A percentile compares a stretch with the other conserved stretches of the same genome.
Conservation (phyloP, 495 filamentous ascomycete species). For the Opeltia flavorubescens region DNA sequence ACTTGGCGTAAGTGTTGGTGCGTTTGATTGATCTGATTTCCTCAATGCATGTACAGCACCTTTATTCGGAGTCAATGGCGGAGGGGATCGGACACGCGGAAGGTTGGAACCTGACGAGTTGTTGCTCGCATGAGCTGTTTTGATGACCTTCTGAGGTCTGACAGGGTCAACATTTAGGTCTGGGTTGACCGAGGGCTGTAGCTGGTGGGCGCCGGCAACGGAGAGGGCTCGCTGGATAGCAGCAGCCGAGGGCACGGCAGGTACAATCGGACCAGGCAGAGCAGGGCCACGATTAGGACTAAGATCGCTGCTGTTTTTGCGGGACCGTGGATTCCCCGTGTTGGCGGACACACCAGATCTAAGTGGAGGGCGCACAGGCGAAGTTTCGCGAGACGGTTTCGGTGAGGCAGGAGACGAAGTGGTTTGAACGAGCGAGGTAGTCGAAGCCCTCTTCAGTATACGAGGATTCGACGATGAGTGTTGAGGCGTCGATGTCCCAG, state of each 20-base stretch:
- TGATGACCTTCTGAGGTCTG: slow-evolving; percentile 48
- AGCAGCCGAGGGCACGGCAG: slow-evolving; percentile 40
- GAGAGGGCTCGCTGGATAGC: slow-evolving; percentile 52
- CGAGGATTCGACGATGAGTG: slow-evolving; percentile 3
- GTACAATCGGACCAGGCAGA: slow-evolving; percentile 25
- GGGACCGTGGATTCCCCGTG: slow-evolving; percentile 36
- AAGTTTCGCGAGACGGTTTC: slow-evolving; percentile 36
- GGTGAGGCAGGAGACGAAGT: slow-evolving; percentile 28
- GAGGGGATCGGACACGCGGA: slow-evolving; percentile 53
- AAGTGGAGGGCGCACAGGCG: slow-evolving; percentile 28
- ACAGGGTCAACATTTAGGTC: slow-evolving; percentile 47
- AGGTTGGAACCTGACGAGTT: slow-evolving; percentile 28
- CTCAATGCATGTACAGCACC: slow-evolving; percentile 17
- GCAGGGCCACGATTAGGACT: slow-evolving; percentile 47
- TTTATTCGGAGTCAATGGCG: slow-evolving; percentile 30
- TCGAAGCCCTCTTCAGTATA: slow-evolving; percentile 16
- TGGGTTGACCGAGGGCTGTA: slow-evolving; percentile 34
- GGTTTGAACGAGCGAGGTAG: slow-evolving; percentile 20
- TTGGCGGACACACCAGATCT: slow-evolving; percentile 16
- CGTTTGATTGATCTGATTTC: slow-evolving; percentile 30
- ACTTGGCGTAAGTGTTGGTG: slow-evolving; percentile 28
- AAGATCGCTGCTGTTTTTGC: slow-evolving; percentile 55
- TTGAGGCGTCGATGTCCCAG: slow-evolving; percentile 3
- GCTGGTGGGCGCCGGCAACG: slow-evolving; percentile 42
- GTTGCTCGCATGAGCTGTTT: slow-evolving; percentile 45